phyloP scores from a whole-genome alignment of 345 rosid species.

The Linum tenue region DNA sequence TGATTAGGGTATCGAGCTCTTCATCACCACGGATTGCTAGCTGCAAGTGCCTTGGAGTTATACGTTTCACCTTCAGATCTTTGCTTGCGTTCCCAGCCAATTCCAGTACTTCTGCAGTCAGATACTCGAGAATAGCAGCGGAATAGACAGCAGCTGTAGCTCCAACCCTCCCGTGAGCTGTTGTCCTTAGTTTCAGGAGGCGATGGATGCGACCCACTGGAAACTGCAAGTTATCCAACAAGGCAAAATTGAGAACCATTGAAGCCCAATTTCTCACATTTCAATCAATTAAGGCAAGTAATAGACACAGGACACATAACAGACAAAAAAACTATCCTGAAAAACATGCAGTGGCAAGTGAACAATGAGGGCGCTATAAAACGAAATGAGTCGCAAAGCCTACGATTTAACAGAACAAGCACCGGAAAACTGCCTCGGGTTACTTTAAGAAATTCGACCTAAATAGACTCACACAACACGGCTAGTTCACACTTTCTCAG shows the following conservation, averaged over 20 bases:
- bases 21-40: slow-evolving; percentile 25
- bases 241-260: background rate
- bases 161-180: slow-evolving; percentile 26
- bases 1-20: slow-evolving; percentile 16
- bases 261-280: background rate
- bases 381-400: background rate
- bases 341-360: too few species aligned
- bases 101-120: slow-evolving; percentile 23
- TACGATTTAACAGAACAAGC: background rate
- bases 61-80: slow-evolving; percentile 27
- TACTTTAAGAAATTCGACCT: too few species aligned
- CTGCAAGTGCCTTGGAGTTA: slow-evolving; percentile 23
- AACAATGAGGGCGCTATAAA: background rate
- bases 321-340: too few species aligned
- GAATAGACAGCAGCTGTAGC: slow-evolving; percentile 28
- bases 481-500: too few species aligned
- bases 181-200: slow-evolving; percentile 22
- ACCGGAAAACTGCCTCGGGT: background rate
- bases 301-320: too few species aligned
- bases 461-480: too few species aligned
- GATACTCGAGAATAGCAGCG: background rate
- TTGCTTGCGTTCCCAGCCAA: slow-evolving; percentile 28
- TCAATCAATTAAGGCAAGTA: too few species aligned
- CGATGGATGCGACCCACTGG: slow-evolving; percentile 21
- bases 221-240: slow-evolving; percentile 3